These are phyloP conservation scores for Ceratonia siliqua DNA, from an alignment of 306 rosid species.

Conservation along the genomic window DNA sequence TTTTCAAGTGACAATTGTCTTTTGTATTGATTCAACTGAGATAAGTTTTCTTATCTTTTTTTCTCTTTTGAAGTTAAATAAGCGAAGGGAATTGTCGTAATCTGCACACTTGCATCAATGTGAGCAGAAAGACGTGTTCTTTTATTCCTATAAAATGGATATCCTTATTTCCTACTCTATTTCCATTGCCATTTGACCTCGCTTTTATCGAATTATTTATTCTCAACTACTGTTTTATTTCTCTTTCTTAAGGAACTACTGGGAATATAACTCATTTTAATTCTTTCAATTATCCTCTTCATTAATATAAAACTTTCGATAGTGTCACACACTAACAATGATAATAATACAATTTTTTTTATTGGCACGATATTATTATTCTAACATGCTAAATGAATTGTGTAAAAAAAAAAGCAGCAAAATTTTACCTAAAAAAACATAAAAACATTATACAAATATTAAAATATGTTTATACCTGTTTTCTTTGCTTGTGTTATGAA, in stretches of 20 bases:
- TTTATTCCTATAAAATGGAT: not conserved
- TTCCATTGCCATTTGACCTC: conserved; percentile 19
- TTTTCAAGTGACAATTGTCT: not conserved
- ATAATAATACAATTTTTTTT: too few relatives aligned
- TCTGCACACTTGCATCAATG: not conserved
- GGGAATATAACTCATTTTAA: conserved; percentile 6
- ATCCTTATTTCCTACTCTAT: not conserved
- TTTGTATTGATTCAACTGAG: too few relatives aligned
- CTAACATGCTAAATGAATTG: too few relatives aligned
- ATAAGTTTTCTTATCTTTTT: not conserved
- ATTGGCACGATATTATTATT: too few relatives aligned
- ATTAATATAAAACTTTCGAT: too few relatives aligned
- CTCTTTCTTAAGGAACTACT: conserved; percentile 16
- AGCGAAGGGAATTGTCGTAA: not conserved
- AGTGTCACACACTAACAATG: too few relatives aligned
- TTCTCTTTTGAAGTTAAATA: not conserved
- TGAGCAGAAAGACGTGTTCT: not conserved
- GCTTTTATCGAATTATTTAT: not conserved
- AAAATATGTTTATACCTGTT: too few relatives aligned
- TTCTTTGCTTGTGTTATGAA: too few relatives aligned
- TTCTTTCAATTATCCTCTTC: conserved; percentile 7
- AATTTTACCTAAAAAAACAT: too few relatives aligned
- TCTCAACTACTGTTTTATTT: conserved; percentile 11
- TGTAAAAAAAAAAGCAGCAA: too few relatives aligned
- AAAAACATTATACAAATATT: too few relatives aligned